Percentiles rank a stretch among this genome's conserved stretches.
These are phyloP conservation scores for Leishmania amazonensis DNA, from an alignment of 208 protist species.

Conservation along the genomic window DNA sequence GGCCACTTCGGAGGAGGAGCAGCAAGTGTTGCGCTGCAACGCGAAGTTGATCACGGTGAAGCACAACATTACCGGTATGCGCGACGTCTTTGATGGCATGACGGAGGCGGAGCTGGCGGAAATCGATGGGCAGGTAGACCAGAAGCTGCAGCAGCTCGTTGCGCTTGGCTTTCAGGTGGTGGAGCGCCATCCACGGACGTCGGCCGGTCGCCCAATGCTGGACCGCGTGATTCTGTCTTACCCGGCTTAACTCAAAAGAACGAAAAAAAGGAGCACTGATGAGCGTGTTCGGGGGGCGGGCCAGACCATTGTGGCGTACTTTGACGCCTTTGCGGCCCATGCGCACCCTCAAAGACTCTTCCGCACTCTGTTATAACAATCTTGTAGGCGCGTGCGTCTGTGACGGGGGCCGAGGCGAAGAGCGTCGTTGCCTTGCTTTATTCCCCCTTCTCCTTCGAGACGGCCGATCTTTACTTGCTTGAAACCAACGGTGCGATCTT, in stretches of 20 bases:
- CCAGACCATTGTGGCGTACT: not conserved
- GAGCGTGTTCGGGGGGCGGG: not conserved
- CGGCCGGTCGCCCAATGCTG: slow-evolving; percentile 69
- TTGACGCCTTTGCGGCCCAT: not conserved
- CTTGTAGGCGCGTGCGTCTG: not conserved
- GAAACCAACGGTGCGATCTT: not conserved
- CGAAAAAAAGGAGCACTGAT: not conserved
- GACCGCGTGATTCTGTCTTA: slow-evolving; percentile 83
- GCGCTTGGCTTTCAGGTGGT: slow-evolving; percentile 65
- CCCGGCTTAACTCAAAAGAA: slow-evolving; percentile 20
- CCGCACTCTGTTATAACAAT: not conserved
- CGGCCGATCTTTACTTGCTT: not conserved
- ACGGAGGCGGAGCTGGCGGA: slow-evolving; percentile 33
- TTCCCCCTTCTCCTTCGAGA: not conserved
- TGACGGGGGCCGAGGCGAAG: not conserved
- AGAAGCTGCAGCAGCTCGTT: slow-evolving; percentile 47
- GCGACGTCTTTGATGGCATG: slow-evolving; percentile 54
- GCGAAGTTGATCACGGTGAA: slow-evolving; percentile 81
- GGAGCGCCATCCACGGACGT: slow-evolving; percentile 70
- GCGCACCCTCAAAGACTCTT: not conserved
- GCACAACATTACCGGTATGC: slow-evolving; percentile 48
- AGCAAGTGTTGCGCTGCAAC: slow-evolving; percentile 60
- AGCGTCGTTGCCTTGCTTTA: not conserved
- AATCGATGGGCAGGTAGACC: slow-evolving; percentile 50
- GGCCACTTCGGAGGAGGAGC: slow-evolving; percentile 61